Evolutionary conservation across 176 grass and related monocot species (phyloP).

Genomic region (Raddia guianensis): DNA sequence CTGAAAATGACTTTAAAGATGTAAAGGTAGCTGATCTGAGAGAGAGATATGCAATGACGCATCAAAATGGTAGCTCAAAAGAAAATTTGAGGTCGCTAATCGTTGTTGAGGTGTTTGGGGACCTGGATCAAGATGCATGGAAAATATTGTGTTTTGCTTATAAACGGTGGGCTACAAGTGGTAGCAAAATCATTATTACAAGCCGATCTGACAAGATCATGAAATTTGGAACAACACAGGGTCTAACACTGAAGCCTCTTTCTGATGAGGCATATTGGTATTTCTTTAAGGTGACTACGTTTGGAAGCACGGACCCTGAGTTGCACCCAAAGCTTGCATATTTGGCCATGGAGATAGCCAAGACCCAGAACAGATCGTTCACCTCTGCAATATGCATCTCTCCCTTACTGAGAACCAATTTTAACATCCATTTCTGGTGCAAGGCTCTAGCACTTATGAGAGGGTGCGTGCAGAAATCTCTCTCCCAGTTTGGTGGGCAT

Average conservation of each 20-base stretch:
- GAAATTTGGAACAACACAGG: not conserved
- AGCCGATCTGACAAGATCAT: too few relatives aligned
- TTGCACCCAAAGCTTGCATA: too few relatives aligned
- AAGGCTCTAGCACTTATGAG: not conserved
- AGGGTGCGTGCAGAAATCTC: not conserved
- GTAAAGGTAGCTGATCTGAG: rapidly evolving
- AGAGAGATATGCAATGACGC: too few relatives aligned
- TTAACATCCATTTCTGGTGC: not conserved
- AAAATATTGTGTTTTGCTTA: not conserved
- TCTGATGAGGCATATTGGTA: conserved; percentile 13
- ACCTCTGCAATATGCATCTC: not conserved
- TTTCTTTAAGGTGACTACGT: conserved; percentile 14
- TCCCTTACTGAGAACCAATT: not conserved
- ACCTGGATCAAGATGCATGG: not conserved
- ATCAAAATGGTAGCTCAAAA: not conserved
- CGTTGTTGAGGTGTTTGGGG: not conserved
- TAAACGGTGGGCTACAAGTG: not conserved
- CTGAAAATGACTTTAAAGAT: not conserved
- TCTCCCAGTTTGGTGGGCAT: not conserved
- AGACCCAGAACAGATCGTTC: not conserved
- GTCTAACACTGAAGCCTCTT: not conserved
- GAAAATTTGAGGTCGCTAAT: not conserved
- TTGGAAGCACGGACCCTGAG: not conserved
- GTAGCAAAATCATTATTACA: conserved; percentile 32
- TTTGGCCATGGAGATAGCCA: too few relatives aligned